phyloP scores from a whole-genome alignment of 352 stramenopile genomes.

The Globisporangium polare region DNA sequence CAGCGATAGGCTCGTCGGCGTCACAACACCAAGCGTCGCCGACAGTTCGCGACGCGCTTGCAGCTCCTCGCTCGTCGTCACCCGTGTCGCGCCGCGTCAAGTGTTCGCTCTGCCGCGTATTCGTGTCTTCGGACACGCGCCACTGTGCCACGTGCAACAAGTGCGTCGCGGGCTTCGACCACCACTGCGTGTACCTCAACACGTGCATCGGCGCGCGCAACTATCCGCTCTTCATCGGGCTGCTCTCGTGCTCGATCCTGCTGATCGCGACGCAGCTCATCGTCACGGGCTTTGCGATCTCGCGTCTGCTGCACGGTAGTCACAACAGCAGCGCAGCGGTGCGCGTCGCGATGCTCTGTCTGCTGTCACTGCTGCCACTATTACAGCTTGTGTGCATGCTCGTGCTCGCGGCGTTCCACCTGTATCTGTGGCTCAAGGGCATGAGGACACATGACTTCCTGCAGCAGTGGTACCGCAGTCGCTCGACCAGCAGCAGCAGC shows the following conservation, averaged over 20 bases:
- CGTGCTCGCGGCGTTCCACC: conserved; percentile 54
- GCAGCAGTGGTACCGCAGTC: conserved; percentile 21
- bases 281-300: conserved; percentile 42
- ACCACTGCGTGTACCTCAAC: conserved; percentile 95
- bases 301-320: conserved; percentile 12
- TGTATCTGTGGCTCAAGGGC: conserved; percentile 49
- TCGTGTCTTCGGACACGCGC: conserved; percentile 35
- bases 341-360: conserved; percentile 23
- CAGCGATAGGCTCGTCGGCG: not conserved
- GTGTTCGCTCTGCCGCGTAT: conserved; percentile 38
- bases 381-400: conserved; percentile 59
- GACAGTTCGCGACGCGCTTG: conserved; percentile 1
- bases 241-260: conserved; percentile 54
- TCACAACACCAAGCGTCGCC: not conserved
- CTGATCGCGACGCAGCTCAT: conserved; percentile 51
- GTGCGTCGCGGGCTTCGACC: conserved; percentile 92
- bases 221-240: conserved; percentile 53
- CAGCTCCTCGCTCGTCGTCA: conserved; percentile 1
- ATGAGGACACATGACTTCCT: conserved; percentile 59
- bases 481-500: not conserved
- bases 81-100: conserved; percentile 13
- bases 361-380: conserved; percentile 39
- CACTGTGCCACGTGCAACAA: conserved; percentile 95
- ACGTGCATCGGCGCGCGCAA: conserved; percentile 89
- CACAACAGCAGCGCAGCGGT: conserved; percentile 6